Conservation (phyloP, 495 filamentous ascomycete species). For the Hypoxylon fuscum region DNA sequence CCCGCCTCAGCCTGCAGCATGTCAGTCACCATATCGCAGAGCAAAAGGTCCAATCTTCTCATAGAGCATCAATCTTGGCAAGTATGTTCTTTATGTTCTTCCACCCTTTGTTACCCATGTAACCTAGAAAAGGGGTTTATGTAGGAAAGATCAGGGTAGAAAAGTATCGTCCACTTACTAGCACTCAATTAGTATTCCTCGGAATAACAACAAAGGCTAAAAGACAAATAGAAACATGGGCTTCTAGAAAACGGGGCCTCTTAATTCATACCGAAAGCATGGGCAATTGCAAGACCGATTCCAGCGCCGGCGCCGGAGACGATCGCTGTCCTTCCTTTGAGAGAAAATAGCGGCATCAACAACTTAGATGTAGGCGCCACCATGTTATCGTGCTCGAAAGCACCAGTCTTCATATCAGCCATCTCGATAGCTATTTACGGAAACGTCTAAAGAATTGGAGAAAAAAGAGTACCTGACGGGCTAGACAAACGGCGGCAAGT, state of each 20-base stretch:
- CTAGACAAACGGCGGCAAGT: not conserved
- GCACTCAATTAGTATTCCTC: slow-evolving; percentile 10
- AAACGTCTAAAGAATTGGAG: not conserved
- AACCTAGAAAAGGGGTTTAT: not conserved
- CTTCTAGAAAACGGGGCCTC: not conserved
- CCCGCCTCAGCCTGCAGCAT: slow-evolving; percentile 72
- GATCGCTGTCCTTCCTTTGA: slow-evolving; percentile 85
- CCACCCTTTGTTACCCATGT: not conserved
- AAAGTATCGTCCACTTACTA: slow-evolving; percentile 26
- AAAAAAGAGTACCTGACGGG: not conserved
- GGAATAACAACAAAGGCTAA: not conserved
- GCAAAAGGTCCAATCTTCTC: no score
- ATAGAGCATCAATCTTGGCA: no score
- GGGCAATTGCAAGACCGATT: slow-evolving; percentile 81
- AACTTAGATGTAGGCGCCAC: slow-evolving; percentile 66
- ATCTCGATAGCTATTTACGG: slow-evolving; percentile 36
- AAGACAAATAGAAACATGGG: not conserved
- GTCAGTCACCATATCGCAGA: slow-evolving; percentile 11
- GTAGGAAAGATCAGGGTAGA: not conserved
- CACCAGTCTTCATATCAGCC: slow-evolving; percentile 59
- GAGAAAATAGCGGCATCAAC: slow-evolving; percentile 81
- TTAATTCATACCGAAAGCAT: slow-evolving; percentile 55
- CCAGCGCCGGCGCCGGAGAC: slow-evolving; percentile 83
- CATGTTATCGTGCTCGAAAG: slow-evolving; percentile 70
- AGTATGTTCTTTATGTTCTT: slow-evolving; percentile 30